Conservation (phyloP, 2,329 filamentous ascomycete species). For the Xylariomycetidae sp. region DNA sequence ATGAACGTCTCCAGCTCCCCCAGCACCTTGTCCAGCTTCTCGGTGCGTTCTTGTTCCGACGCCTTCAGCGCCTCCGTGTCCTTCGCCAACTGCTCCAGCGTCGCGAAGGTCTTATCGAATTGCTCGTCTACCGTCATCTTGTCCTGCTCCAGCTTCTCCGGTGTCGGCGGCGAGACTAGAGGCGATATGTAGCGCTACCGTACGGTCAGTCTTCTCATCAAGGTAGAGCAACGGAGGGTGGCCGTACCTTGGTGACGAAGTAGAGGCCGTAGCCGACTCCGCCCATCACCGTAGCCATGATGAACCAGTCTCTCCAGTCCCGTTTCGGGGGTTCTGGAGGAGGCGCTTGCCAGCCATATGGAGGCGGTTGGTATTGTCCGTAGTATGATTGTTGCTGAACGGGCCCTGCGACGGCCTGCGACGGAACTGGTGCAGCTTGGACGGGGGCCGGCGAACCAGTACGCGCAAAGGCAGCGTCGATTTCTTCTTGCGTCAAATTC, state of each 20-base stretch:
- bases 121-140: constrained; percentile 89
- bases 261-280: constrained; percentile 87
- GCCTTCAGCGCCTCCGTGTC: constrained; percentile 86
- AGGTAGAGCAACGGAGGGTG: neutral
- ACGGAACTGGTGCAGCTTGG: constrained; percentile 36
- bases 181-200: constrained; percentile 86
- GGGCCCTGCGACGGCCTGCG: constrained; percentile 38
- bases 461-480: constrained; percentile 75
- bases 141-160: constrained; percentile 88
- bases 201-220: constrained; percentile 4
- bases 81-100: constrained; percentile 85
- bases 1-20: constrained; percentile 81
- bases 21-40: constrained; percentile 74
- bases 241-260: constrained; percentile 70
- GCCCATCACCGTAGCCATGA: constrained; percentile 94
- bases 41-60: constrained; percentile 77
- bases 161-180: constrained; percentile 86
- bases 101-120: constrained; percentile 84
- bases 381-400: constrained; percentile 35
- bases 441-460: constrained; percentile 49
- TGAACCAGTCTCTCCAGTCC: constrained; percentile 99
- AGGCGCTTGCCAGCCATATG: constrained; percentile 50
- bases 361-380: constrained; percentile 41
- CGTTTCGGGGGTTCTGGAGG: constrained; percentile 62
- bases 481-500: constrained; percentile 94